A percentile compares a stretch with the other conserved stretches of the same genome.
Conservation (phyloP, 2,329 filamentous ascomycete species). For the Metarhizium rileyi region DNA sequence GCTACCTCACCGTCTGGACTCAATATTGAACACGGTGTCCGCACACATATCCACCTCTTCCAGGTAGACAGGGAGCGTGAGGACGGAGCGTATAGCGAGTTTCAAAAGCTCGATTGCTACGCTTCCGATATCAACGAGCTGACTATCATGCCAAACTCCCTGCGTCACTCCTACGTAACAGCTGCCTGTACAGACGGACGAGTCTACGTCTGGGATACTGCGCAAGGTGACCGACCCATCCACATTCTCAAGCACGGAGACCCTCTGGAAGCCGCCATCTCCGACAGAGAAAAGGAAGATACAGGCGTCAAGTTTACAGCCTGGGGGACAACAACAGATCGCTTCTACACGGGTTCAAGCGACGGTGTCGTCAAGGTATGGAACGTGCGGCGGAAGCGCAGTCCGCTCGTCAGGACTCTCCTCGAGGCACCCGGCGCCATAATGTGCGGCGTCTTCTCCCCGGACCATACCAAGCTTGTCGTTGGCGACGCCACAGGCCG, state of each 20-base stretch:
- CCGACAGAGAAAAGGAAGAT: conserved; percentile 44
- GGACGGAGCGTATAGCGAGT: conserved; percentile 27
- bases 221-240: conserved; percentile 42
- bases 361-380: conserved; percentile 55
- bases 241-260: conserved; percentile 45
- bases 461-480: conserved; percentile 42
- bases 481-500: conserved; percentile 54
- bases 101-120: conserved; percentile 47
- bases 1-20: conserved; percentile 45
- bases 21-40: conserved; percentile 32
- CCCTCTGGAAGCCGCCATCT: conserved; percentile 28
- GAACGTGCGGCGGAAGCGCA: conserved; percentile 40
- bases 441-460: conserved; percentile 48
- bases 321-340: conserved; percentile 47
- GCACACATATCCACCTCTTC: conserved; percentile 51
- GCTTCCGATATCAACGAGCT: conserved; percentile 55
- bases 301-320: conserved; percentile 54
- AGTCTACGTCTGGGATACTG: conserved; percentile 55
- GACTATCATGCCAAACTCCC: conserved; percentile 46
- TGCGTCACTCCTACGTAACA: conserved; percentile 41
- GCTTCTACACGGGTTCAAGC: conserved; percentile 54
- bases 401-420: conserved; percentile 41
- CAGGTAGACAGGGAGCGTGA: conserved; percentile 17
- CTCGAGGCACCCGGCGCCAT: conserved; percentile 47
- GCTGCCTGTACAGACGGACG: conserved; percentile 53